Evolutionary conservation across 78 protist species (phyloP).

Genomic region (Andalucia godoyi): DNA sequence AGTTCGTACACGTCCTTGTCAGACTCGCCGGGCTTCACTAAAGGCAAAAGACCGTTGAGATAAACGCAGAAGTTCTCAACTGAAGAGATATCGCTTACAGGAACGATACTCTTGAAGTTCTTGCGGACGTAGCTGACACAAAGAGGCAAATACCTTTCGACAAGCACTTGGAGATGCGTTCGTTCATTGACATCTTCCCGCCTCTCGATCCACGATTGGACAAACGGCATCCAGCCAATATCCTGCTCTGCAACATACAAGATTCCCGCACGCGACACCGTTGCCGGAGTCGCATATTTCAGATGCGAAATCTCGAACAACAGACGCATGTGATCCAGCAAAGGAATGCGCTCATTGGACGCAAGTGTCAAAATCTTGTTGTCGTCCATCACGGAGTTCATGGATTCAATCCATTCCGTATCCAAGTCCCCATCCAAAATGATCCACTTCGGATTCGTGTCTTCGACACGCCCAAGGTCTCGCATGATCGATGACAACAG

Average conservation of each 20-base stretch:
- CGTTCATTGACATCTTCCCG: conserved; percentile 5
- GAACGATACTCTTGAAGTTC: conserved; percentile 22
- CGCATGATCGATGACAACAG: conserved; percentile 62
- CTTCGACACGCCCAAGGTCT: conserved; percentile 5
- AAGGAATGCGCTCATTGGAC: conserved; percentile 78
- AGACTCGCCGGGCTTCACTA: not conserved
- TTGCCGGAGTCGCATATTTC: conserved; percentile 76
- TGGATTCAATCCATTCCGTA: conserved; percentile 77
- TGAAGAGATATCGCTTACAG: conserved; percentile 39
- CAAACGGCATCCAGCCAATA: conserved; percentile 70
- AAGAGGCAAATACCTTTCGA: conserved; percentile 6
- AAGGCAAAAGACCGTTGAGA: conserved; percentile 40
- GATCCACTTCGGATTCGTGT: conserved; percentile 48
- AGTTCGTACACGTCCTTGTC: conserved; percentile 23
- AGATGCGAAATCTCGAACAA: conserved; percentile 67
- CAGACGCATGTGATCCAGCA: conserved; percentile 60
- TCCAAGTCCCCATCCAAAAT: conserved; percentile 82
- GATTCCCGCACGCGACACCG: conserved; percentile 86
- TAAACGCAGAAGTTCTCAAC: conserved; percentile 48
- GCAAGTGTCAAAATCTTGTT: conserved; percentile 81
- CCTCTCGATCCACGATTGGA: conserved; percentile 47
- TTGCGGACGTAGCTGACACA: not conserved
- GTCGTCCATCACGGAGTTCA: conserved; percentile 90
- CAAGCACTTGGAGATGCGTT: not conserved
- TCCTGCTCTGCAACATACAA: conserved; percentile 67